Conservation (phyloP, 2,329 filamentous ascomycete species). For the Zymoseptoria brevis region DNA sequence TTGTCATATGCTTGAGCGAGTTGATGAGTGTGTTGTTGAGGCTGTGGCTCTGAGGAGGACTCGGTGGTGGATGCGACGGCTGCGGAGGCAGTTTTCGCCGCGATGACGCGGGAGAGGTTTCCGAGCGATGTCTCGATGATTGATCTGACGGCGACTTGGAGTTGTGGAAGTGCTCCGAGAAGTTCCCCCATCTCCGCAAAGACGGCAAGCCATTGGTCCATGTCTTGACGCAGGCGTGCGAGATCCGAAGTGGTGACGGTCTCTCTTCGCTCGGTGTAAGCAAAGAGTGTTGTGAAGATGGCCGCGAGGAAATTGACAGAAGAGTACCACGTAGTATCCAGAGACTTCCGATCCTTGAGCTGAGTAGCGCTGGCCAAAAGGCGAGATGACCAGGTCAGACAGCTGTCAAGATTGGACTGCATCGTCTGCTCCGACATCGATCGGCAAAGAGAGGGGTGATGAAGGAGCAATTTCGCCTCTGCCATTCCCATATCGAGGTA, state of each 20-base stretch:
- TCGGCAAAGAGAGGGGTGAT: conserved; percentile 46
- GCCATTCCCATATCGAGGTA: conserved; percentile 44
- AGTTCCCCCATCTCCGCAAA: conserved; percentile 58
- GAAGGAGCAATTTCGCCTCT: conserved; percentile 44
- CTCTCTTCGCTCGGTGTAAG: conserved; percentile 58
- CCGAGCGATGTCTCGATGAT: conserved; percentile 43
- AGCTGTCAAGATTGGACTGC: conserved; percentile 47
- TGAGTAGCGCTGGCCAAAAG: conserved; percentile 54
- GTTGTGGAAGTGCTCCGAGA: conserved; percentile 51
- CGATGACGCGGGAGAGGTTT: conserved; percentile 40
- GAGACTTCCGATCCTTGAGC: conserved; percentile 55
- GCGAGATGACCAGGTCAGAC: conserved; percentile 56
- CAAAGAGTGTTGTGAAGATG: conserved; percentile 64
- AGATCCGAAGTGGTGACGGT: conserved; percentile 53
- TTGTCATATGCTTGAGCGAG: neutral
- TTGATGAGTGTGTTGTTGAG: conserved; percentile 2
- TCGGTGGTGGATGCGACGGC: conserved; percentile 33
- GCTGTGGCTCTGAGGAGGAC: conserved; percentile 1
- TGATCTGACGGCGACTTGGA: conserved; percentile 41
- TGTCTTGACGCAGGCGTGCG: conserved; percentile 54
- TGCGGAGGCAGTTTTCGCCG: conserved; percentile 35
- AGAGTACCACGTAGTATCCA: conserved; percentile 74
- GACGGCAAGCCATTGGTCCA: conserved; percentile 61
- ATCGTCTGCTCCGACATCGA: conserved; percentile 52
- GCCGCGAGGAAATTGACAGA: conserved; percentile 64